Evolutionary conservation across 2,329 filamentous ascomycete genomes (phyloP), one percentile per base, ranked within the genome.

Genomic region (Colletotrichum siamense): DNA sequence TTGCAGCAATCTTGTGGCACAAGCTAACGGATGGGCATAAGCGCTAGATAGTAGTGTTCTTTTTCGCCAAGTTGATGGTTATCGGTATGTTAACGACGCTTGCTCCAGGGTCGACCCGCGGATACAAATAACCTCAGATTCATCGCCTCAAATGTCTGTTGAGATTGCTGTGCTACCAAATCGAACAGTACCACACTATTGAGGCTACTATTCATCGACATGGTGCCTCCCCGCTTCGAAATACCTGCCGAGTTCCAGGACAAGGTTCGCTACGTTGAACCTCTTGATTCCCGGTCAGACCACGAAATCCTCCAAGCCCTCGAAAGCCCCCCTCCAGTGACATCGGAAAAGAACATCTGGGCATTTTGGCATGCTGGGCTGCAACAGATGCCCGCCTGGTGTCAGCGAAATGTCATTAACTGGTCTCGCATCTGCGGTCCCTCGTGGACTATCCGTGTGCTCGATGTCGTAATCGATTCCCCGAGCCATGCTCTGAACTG

Each of bases 281-380:
- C 66, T 36, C 66, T 73, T 24, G 71, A 73, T 44, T 22, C 22
- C 2, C 44, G 75, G 36, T 77, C 80, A 5, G 83, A 85, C 57
- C 70, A 78, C 2, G 80, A 85, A 2, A 84, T 86, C 12, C 24
- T 83, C 3, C 15, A 75, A 1, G 78, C 79, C 3, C 79, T 86
- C 1, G 72, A 74, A 18, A 69, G 77, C 1, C 83, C 81, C 34
- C 79, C 77, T 1, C 82, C 84, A 8, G 73, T 85, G 49, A 83
- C 81, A 2, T 85, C 84, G 0, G 85, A 88, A 64, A 86, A 85
- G 76, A 88, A 88, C 64, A 82, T 88, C 6, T 88, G 86, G 86
- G 85, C 86, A 2, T 86, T 87, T 71, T 88, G 86, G 86, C 82
- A 88, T 67, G 83, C 81, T 10, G 85, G 87, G 0, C 72, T 85